phyloP scores from a whole-genome alignment of 805 yeast species.

The Nakazawaea ernobii region DNA sequence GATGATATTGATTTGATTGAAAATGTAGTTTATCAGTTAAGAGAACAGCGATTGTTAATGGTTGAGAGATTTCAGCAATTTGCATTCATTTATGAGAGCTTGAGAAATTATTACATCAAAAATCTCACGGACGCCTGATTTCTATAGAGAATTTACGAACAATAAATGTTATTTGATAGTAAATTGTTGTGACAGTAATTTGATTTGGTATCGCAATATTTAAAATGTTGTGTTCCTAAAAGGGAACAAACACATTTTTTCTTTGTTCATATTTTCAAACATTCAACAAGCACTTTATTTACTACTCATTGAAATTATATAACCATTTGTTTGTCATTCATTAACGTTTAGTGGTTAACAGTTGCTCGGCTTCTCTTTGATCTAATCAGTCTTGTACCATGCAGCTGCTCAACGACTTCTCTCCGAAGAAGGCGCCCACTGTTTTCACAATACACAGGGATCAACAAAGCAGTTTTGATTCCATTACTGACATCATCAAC shows the following conservation, averaged over 20 bases:
- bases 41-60: conserved; percentile 47
- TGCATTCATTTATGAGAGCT: conserved; percentile 40
- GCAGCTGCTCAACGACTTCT: not conserved
- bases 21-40: conserved; percentile 35
- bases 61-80: conserved; percentile 49
- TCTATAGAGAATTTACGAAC: not conserved
- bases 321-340: too few relatives aligned
- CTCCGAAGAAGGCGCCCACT: not conserved
- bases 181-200: too few relatives aligned
- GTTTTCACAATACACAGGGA: not conserved
- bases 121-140: not conserved
- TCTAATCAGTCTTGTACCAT: not conserved
- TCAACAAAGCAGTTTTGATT: not conserved
- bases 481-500: not conserved
- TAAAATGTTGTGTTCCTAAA: not conserved
- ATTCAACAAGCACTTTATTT: too few relatives aligned
- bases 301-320: too few relatives aligned
- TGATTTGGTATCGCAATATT: too few relatives aligned
- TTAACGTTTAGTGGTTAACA: too few relatives aligned
- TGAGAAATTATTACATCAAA: conserved; percentile 16
- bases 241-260: not conserved
- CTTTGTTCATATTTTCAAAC: not conserved
- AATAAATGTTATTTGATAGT: too few relatives aligned
- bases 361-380: too few relatives aligned
- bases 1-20: conserved; percentile 32